Percentiles rank a stretch among this genome's conserved stretches.
These are phyloP conservation scores for Phytophthora agathidicida DNA, from an alignment of 352 stramenopile species.

Conservation along the genomic window DNA sequence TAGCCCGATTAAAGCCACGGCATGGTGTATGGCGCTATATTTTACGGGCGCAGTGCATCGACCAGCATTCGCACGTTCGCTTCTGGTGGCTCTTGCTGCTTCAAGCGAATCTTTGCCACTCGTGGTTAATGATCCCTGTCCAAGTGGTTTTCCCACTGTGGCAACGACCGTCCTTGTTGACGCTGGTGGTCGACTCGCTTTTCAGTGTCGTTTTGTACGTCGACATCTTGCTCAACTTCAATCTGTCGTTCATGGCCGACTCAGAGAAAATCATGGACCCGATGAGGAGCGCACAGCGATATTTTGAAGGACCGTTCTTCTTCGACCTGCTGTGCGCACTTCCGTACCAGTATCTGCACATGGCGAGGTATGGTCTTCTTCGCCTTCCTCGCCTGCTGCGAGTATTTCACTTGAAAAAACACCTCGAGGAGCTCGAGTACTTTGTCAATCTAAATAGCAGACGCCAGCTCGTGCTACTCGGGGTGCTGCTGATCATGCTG, in stretches of 20 bases:
- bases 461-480: conserved; percentile 50
- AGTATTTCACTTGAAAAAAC: conserved; percentile 31
- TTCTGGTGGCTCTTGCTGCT: conserved; percentile 59
- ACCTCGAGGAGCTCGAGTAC: conserved; percentile 47
- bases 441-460: conserved; percentile 53
- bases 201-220: conserved; percentile 37
- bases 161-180: conserved; percentile 37
- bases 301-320: conserved; percentile 40
- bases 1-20: too few species aligned
- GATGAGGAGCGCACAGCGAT: conserved; percentile 39
- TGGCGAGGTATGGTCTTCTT: conserved; percentile 34
- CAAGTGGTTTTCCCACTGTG: conserved; percentile 60
- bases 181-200: conserved; percentile 34
- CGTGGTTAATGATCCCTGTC: conserved; percentile 59
- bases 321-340: conserved; percentile 54
- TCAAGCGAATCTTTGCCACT: conserved; percentile 38
- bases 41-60: conserved; percentile 35
- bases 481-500: conserved; percentile 48
- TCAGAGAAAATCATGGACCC: conserved; percentile 64
- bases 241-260: conserved; percentile 54
- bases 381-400: conserved; percentile 49
- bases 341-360: conserved; percentile 42
- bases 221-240: conserved; percentile 65
- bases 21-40: conserved; percentile 6
- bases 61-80: conserved; percentile 51